Percentiles rank a stretch among this genome's conserved stretches.
These are phyloP conservation scores for Didymella exigua DNA, from an alignment of 2,329 filamentous ascomycete genomes.

Conservation along the genomic window DNA sequence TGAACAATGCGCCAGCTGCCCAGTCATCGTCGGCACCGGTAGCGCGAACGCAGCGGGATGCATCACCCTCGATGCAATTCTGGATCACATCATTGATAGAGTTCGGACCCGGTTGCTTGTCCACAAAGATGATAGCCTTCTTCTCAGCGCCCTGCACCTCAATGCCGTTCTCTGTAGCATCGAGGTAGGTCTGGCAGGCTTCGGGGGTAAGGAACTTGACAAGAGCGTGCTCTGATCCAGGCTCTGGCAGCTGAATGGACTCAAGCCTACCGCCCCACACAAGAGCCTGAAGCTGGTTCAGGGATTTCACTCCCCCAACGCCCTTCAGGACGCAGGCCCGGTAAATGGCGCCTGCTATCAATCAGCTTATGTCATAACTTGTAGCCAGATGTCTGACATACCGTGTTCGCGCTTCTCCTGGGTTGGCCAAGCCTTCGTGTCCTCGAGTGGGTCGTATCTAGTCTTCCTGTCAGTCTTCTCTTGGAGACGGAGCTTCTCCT, in stretches of 20 bases:
- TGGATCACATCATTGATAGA: conserved; percentile 51
- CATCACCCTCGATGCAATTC: conserved; percentile 48
- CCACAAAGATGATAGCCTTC: conserved; percentile 35
- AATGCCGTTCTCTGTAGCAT: conserved; percentile 45
- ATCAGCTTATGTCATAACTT: conserved; percentile 10
- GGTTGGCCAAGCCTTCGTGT: conserved; percentile 32
- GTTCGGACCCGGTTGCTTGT: conserved; percentile 31
- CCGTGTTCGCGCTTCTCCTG: conserved; percentile 40
- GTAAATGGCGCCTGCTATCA: conserved; percentile 21
- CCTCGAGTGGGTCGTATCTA: conserved; percentile 15
- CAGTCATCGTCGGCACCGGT: conserved; percentile 50
- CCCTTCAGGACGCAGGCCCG: conserved; percentile 39
- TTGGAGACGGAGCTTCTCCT: background rate
- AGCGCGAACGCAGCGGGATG: conserved; percentile 55
- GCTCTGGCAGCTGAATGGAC: conserved; percentile 32
- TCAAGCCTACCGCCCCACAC: conserved; percentile 49
- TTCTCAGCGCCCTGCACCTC: conserved; percentile 28
- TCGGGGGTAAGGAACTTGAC: conserved; percentile 45
- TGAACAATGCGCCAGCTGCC: conserved; percentile 45
- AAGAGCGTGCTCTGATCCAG: conserved; percentile 30
- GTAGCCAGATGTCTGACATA: conserved; percentile 12
- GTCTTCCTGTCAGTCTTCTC: background rate
- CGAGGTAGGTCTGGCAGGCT: conserved; percentile 41
- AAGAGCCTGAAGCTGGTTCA: conserved; percentile 41
- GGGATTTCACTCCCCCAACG: conserved; percentile 25